Evolutionary conservation across 225 moss, liverwort and hornwort species (phyloP), one percentile per base, ranked within the genome.

Genomic region (Rhytidiadelphus loreus): DNA sequence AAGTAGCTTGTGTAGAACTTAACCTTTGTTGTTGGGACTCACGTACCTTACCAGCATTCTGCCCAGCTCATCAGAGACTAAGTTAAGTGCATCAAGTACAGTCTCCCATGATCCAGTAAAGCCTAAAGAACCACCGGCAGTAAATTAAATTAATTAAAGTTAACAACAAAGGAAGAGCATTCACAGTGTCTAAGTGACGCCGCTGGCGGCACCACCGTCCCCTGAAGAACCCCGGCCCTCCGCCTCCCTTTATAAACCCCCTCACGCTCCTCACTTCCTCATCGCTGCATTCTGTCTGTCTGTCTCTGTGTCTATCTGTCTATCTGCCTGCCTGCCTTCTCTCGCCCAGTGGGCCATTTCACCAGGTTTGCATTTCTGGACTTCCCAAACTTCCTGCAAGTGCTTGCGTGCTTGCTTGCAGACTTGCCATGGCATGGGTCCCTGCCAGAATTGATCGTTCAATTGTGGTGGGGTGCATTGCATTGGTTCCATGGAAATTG

Each of bases 161-260:
- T n/a, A n/a, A n/a, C n/a, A 66, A 30, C 58, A 60, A 61, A 44
- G 4, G 26, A 21, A 37, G 55, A 19, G 41, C 74, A 19, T 57
- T 72, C 86, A 22, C 84, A 83, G 77, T 44, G 29, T n/a, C n/a
- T n/a, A 39, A 12, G 41, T 61, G 76, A 84, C 77, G 77, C 82
- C 57, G 89, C 87, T 85, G 76, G 77, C 82, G 69, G 70, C 85
- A 89, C 82, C 69, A 60, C 80, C 20, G 28, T 56, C 59, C 33
- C 84, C 41, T 19, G 84, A 43, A 30, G 58, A n/a, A 8, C 71
- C 43, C 72, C 59, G 29, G 37, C 52, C 16, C 83, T 74, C 58
- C 50, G 22, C 43, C 30, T 56, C 57, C 87, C 88, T 87, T 86
- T 86, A 90, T 84, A 92, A 90, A 23, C 76, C 81, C 62, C 77